Percentiles rank a stretch among this genome's conserved stretches.
Conservation (phyloP, 2,329 filamentous ascomycete species). For the Pochonia chlamydosporia region DNA sequence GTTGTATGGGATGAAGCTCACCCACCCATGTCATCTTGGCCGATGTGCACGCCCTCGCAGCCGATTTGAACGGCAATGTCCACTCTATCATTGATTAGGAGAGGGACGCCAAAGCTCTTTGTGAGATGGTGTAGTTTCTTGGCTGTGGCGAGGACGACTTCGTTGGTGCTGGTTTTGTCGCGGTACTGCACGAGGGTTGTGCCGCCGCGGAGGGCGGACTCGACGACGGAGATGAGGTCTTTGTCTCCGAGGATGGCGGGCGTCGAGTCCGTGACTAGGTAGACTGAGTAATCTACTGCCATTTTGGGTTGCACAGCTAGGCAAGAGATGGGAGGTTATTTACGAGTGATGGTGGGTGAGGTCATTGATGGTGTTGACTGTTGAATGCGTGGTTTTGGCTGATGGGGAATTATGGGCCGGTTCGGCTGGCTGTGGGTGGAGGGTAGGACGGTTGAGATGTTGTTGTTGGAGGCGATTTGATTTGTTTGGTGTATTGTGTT, state of each 20-base stretch:
- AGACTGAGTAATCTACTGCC: conserved; percentile 69
- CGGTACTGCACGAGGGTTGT: conserved; percentile 85
- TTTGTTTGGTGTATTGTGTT: no score
- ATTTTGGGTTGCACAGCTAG: not conserved
- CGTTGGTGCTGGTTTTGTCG: conserved; percentile 78
- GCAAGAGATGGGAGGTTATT: not conserved
- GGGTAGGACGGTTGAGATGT: no score
- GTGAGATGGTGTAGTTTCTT: conserved; percentile 67
- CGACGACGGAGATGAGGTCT: conserved; percentile 68
- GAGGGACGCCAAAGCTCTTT: conserved; percentile 60
- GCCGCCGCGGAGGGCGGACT: conserved; percentile 69
- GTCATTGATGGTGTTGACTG: no score
- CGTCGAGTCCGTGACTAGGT: conserved; percentile 93
- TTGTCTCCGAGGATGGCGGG: conserved; percentile 68
- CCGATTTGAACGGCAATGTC: conserved; percentile 81
- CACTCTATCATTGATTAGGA: conserved; percentile 89
- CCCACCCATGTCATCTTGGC: conserved; percentile 85
- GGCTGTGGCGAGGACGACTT: conserved; percentile 63
- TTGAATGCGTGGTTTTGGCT: no score
- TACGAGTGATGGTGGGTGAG: not conserved
- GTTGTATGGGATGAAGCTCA: conserved; percentile 7
- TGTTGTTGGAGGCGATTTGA: no score
- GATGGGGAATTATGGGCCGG: not conserved
- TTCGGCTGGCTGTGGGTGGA: no score
- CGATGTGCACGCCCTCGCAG: conserved; percentile 89